Percentiles rank a stretch among this genome's conserved stretches.
These are phyloP conservation scores for Asterophora lycoperdoides DNA, from an alignment of 768 basidiomycete species.

Conservation along the genomic window DNA sequence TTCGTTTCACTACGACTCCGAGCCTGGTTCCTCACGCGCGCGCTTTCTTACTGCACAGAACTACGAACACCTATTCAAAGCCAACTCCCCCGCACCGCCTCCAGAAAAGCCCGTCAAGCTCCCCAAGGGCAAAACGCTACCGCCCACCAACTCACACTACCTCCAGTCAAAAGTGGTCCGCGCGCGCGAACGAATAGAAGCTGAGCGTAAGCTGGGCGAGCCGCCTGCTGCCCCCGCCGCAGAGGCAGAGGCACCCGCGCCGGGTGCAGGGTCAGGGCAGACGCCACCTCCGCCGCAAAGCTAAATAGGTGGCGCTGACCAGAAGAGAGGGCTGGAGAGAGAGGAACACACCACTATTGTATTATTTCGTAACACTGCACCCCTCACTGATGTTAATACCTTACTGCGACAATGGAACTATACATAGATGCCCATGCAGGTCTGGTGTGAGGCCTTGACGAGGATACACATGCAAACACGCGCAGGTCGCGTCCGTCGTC, in stretches of 20 bases:
- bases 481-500: no score
- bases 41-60: conserved; percentile 45
- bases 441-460: no score
- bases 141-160: conserved; percentile 75
- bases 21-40: background rate
- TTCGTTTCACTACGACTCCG: background rate
- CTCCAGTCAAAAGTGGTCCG: conserved; percentile 96
- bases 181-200: conserved; percentile 92
- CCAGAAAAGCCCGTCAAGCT: conserved; percentile 35
- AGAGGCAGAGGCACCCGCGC: background rate
- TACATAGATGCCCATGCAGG: background rate
- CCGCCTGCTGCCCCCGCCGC: conserved; percentile 15
- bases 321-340: background rate
- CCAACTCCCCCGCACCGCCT: conserved; percentile 70
- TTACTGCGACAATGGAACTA: conserved; percentile 5
- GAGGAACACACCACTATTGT: conserved; percentile 7
- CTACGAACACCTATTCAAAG: conserved; percentile 91
- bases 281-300: conserved; percentile 19
- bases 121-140: conserved; percentile 39
- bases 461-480: no score
- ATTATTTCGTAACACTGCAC: conserved; percentile 15
- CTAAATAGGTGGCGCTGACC: background rate
- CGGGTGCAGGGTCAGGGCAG: conserved; percentile 10
- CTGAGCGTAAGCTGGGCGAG: conserved; percentile 50
- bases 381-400: conserved; percentile 14